Conservation (phyloP, 1,139 yeast species). For the Saccharomyces hybrid region DNA sequence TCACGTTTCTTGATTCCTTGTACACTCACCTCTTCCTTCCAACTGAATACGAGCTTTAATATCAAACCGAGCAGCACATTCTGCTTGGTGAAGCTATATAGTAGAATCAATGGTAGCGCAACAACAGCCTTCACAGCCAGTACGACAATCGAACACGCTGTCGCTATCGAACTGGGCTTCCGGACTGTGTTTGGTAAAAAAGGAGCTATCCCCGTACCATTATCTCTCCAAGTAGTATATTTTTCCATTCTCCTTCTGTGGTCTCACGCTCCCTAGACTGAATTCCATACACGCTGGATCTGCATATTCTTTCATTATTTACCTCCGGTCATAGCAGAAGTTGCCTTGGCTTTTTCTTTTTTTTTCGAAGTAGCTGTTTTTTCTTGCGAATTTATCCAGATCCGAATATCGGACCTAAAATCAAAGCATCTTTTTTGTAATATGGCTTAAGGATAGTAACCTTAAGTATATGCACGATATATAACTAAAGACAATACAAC, state of each 20-base stretch:
- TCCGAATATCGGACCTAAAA: no score
- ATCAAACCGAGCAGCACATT: conserved; percentile 16
- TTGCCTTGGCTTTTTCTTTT: no score
- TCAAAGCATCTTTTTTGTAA: no score
- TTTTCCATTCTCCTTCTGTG: conserved; percentile 48
- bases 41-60: conserved; percentile 26
- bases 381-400: no score
- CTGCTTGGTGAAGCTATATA: not conserved
- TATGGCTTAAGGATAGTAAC: no score
- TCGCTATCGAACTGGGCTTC: conserved; percentile 12
- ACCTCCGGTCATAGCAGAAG: no score
- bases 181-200: conserved; percentile 45
- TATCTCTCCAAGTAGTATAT: conserved; percentile 67
- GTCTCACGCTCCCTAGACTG: no score
- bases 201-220: conserved; percentile 78
- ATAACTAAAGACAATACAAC: no score
- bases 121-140: conserved; percentile 14
- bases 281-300: no score
- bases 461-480: no score
- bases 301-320: no score
- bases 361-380: no score
- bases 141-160: conserved; percentile 14
- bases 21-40: conserved; percentile 34
- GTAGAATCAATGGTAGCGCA: conserved; percentile 11
- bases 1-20: conserved; percentile 49